Conservation (phyloP, 768 basidiomycete species). For the Tricholoma matsutake region DNA sequence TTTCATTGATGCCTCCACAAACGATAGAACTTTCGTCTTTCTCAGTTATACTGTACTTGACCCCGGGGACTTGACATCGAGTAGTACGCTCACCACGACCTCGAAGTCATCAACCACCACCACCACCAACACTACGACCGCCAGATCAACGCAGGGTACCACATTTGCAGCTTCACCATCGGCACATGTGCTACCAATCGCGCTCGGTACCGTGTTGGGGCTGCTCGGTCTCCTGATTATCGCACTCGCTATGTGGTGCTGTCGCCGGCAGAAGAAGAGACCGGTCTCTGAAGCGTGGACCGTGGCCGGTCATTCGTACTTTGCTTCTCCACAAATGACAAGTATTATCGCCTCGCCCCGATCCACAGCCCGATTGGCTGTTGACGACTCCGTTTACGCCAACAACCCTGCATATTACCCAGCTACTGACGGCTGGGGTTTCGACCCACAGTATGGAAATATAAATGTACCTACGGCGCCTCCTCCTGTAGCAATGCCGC, state of each 20-base stretch:
- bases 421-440: constrained; percentile 3
- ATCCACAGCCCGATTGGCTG: not conserved
- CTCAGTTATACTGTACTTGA: constrained; percentile 25
- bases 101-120: constrained; percentile 7
- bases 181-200: constrained; percentile 27
- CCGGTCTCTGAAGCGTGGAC: constrained; percentile 36
- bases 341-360: constrained; percentile 1
- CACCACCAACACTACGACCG: not conserved
- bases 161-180: constrained; percentile 13
- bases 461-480: not conserved
- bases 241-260: constrained; percentile 27
- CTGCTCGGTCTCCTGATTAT: constrained; percentile 28
- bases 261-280: constrained; percentile 21
- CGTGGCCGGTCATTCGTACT: constrained; percentile 20
- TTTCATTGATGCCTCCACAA: not conserved
- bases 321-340: constrained; percentile 8
- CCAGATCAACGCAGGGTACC: not conserved
- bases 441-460: not conserved
- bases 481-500: not conserved
- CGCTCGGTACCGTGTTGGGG: constrained; percentile 32
- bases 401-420: constrained; percentile 1
- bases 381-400: constrained; percentile 4
- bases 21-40: not conserved
- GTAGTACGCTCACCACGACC: constrained; percentile 15
- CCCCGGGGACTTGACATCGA: constrained; percentile 15